phyloP scores from a whole-genome alignment of 139 green algal species.

The Tetradesmus lagerheimii region DNA sequence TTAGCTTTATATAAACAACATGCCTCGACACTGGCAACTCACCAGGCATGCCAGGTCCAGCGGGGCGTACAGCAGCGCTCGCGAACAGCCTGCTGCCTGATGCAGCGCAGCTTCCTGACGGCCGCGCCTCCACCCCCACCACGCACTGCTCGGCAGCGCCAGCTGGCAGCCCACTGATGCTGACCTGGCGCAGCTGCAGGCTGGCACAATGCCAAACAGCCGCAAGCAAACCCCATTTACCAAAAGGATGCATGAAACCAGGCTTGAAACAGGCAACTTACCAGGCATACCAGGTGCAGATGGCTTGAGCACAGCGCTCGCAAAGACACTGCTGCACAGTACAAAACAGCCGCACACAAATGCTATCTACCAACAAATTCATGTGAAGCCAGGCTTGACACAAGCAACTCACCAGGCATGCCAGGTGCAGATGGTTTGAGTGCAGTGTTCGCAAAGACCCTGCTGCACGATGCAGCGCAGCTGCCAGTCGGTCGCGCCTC shows the following conservation, averaged over 20 bases:
- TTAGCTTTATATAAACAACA: too few relatives aligned
- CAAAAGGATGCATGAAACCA: too few relatives aligned
- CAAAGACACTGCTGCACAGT: too few relatives aligned
- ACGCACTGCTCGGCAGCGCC: constrained; percentile 8
- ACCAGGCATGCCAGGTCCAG: neutral
- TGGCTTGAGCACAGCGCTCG: too few relatives aligned
- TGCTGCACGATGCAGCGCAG: neutral
- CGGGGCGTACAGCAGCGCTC: neutral
- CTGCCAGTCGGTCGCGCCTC: constrained; percentile 21
- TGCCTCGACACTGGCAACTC: neutral
- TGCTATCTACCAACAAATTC: too few relatives aligned
- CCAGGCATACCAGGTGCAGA: too few relatives aligned
- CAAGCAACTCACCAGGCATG: neutral
- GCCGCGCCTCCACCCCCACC: constrained; percentile 15
- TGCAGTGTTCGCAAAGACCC: neutral
- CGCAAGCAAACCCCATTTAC: too few relatives aligned
- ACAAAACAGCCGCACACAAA: too few relatives aligned
- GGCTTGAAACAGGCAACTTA: too few relatives aligned
- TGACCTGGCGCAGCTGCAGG: constrained; percentile 42
- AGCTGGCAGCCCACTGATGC: constrained; percentile 14
- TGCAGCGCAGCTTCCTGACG: neutral
- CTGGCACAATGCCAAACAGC: too few relatives aligned
- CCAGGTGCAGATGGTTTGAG: neutral
- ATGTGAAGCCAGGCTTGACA: too few relatives aligned
- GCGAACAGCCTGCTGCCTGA: neutral